These are phyloP conservation scores for Exserohilum rostratum DNA, from an alignment of 2,329 filamentous ascomycete genomes.

Conservation along the genomic window DNA sequence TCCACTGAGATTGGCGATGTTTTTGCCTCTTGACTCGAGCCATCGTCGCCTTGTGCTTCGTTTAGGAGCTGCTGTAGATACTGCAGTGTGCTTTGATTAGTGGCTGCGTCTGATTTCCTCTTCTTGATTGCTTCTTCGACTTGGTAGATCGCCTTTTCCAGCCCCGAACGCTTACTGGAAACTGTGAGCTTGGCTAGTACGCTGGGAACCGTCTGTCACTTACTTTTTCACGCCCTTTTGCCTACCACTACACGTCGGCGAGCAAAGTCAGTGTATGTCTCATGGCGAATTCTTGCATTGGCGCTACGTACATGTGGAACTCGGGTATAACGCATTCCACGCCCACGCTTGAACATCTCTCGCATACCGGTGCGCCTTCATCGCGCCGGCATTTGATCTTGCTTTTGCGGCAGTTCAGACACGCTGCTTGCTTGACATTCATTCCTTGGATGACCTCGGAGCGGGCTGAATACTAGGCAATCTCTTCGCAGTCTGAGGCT, in stretches of 20 bases:
- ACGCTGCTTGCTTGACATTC: conserved; percentile 58
- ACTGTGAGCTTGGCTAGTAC: conserved; percentile 8
- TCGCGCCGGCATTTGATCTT: conserved; percentile 65
- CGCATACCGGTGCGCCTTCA: conserved; percentile 64
- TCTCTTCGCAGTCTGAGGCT: neutral
- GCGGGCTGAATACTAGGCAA: neutral
- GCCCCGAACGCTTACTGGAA: conserved; percentile 71
- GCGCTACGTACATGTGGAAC: conserved; percentile 61
- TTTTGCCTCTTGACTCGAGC: conserved; percentile 1
- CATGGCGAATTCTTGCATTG: neutral
- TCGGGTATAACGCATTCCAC: conserved; percentile 69
- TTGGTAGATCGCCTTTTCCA: conserved; percentile 76
- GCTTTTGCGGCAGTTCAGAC: conserved; percentile 68
- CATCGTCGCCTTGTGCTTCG: conserved; percentile 51
- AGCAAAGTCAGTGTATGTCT: neutral
- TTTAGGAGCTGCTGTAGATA: conserved; percentile 58
- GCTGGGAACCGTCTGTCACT: conserved; percentile 21
- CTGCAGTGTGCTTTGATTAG: conserved; percentile 32
- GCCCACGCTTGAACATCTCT: conserved; percentile 64
- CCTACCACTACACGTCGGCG: conserved; percentile 53
- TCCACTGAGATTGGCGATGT: conserved; percentile 6
- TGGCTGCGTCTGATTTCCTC: conserved; percentile 33
- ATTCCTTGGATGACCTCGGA: conserved; percentile 12
- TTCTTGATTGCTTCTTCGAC: conserved; percentile 68
- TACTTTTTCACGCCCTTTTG: conserved; percentile 81